These are phyloP conservation scores for Phytophthora capsici DNA, from an alignment of 352 stramenopile genomes.

Conservation along the genomic window DNA sequence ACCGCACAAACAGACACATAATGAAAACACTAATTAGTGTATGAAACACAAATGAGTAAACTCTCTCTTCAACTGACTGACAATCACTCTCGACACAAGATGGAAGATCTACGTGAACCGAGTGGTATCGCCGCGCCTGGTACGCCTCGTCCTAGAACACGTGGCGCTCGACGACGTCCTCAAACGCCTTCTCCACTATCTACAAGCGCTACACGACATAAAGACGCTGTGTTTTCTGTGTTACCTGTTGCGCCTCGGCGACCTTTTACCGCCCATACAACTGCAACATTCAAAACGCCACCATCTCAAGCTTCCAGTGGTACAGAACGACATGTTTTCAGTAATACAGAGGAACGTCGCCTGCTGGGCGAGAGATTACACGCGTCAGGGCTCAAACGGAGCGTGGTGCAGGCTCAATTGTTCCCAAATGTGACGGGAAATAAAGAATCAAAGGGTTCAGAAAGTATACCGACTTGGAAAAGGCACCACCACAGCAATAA, in stretches of 20 bases:
- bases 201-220: background rate
- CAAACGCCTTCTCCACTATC: constrained; percentile 6
- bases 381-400: constrained; percentile 63
- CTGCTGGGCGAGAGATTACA: constrained; percentile 57
- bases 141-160: constrained; percentile 35
- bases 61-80: background rate
- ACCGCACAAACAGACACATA: constrained; percentile 22
- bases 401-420: constrained; percentile 58
- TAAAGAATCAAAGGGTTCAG: background rate
- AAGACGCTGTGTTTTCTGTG: constrained; percentile 9
- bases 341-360: background rate
- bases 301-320: background rate
- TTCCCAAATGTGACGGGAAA: constrained; percentile 32
- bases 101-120: constrained; percentile 31
- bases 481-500: constrained; percentile 14
- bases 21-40: background rate
- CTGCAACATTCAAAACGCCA: background rate
- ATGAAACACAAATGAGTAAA: background rate
- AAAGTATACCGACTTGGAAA: constrained; percentile 6
- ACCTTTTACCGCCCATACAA: constrained; percentile 10
- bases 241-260: constrained; percentile 26
- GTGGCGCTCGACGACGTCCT: constrained; percentile 38
- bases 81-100: constrained; percentile 3
- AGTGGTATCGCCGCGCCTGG: constrained; percentile 14
- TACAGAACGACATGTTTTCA: background rate